Evolutionary conservation across 192 early-diverging fungal genomes (phyloP), one percentile per base, ranked within the genome.

Genomic region (Gigaspora rosea): DNA sequence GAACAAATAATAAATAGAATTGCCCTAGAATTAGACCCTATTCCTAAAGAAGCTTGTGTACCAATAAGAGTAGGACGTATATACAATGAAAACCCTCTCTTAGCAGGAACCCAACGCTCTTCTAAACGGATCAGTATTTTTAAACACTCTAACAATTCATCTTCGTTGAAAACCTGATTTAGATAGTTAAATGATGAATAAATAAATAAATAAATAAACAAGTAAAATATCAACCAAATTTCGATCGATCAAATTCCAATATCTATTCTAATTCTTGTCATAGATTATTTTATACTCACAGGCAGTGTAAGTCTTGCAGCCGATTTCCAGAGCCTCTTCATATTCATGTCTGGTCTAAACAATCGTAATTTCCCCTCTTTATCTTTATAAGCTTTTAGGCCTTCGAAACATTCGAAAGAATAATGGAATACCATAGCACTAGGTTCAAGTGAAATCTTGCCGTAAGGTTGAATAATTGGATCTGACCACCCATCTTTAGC

Each of bases 301-400:
- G 96, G 96, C 73, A 98, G 86, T 58, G 94, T 85, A 76, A 98
- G 86, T 63, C 96, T 90, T 57, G 87, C 82, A 35, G 92, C 93
- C 65, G 93, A 94, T 41, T 74, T 84, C 79, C 89, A 90, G 80
- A 98, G 87, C 66, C 96, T 91, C 81, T 86, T 86, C 95, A 98
- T 98, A 90, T 98, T 98, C 94, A 94, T 94, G 54, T 98, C 93
- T 8, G 96, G 96, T n/a, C 96, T 90, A 90, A 98, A 98, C 67
- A 98, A 83, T 64, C 96, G 89, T 73, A 96, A 93, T 69, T 90
- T 90, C 33, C 94, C 94, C 3, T 93, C 70, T 75, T 91, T 91
- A 76, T 96, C 94, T 80, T 95, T 95, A 87, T 95, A 98, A 41
- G 95, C 94, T 84, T 95, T 95, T 85, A 93, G 88, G 46, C 95